phyloP scores from a whole-genome alignment of 805 yeast genomes.

The Pichia heedii region DNA sequence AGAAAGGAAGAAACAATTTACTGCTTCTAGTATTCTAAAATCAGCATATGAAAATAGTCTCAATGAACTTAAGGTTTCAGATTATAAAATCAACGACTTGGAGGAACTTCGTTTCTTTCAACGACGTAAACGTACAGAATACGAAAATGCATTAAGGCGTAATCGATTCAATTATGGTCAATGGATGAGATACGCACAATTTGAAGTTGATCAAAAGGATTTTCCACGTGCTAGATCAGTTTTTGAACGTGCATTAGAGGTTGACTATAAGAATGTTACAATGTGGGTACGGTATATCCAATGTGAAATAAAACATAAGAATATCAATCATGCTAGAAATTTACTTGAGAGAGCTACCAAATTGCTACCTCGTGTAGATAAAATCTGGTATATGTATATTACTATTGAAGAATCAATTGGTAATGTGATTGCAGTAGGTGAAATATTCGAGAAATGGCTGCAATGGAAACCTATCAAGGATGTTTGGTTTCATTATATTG shows the following conservation, averaged over 20 bases:
- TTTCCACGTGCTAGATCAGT: conserved; percentile 73
- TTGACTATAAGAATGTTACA: conserved; percentile 61
- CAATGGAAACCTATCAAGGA: conserved; percentile 56
- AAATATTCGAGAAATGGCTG: conserved; percentile 72
- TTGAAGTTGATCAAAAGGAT: conserved; percentile 79
- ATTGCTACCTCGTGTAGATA: conserved; percentile 68
- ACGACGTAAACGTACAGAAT: conserved; percentile 68
- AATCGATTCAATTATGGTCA: conserved; percentile 76
- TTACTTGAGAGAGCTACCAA: conserved; percentile 70
- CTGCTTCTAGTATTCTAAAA: conserved; percentile 54
- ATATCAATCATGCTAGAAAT: conserved; percentile 83
- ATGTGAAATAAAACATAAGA: conserved; percentile 60
- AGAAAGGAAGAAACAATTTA: conserved; percentile 33
- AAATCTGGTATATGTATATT: conserved; percentile 78
- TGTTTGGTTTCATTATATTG: conserved; percentile 71
- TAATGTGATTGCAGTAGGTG: conserved; percentile 51
- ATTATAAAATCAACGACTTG: conserved; percentile 53
- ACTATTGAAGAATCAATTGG: conserved; percentile 74
- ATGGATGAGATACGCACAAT: conserved; percentile 87
- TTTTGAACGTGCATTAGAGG: conserved; percentile 78
- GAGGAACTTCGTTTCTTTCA: conserved; percentile 77
- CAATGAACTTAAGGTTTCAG: conserved; percentile 31
- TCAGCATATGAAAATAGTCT: conserved; percentile 50
- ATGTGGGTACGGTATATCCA: conserved; percentile 82
- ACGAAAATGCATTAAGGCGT: conserved; percentile 77